These are phyloP conservation scores for Lolium multiflorum DNA, from an alignment of 176 grass and related monocot species.

Conservation along the genomic window DNA sequence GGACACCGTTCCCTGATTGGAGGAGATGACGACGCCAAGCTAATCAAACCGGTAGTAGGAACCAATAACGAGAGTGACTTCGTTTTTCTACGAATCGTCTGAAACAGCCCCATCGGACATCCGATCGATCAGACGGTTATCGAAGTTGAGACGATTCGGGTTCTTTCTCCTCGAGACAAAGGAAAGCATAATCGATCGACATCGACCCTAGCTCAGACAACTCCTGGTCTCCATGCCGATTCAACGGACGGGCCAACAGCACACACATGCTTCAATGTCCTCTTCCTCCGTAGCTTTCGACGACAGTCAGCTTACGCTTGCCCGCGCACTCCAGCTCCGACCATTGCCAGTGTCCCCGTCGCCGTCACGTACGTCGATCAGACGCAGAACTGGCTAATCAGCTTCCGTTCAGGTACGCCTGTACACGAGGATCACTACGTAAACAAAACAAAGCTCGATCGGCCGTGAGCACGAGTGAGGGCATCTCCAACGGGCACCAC, in stretches of 20 bases:
- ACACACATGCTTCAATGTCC: not conserved
- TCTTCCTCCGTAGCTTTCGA: not conserved
- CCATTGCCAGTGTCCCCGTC: not conserved
- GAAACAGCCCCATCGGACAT: not conserved
- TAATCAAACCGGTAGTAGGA: not conserved
- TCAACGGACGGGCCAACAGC: conserved; percentile 14
- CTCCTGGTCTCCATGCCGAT: not conserved
- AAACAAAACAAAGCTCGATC: not conserved
- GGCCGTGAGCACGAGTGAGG: not conserved
- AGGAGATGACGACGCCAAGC: not conserved
- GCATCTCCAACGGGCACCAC: too few species aligned
- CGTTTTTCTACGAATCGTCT: not conserved
- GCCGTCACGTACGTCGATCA: not conserved
- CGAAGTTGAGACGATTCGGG: conserved; percentile 22
- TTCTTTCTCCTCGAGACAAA: conserved; percentile 28
- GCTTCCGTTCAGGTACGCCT: not conserved
- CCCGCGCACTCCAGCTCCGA: not conserved
- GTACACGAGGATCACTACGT: not conserved
- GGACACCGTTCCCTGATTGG: not conserved
- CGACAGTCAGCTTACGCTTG: not conserved
- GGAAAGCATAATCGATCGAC: not conserved
- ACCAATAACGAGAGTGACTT: not conserved
- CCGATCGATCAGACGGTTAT: not conserved
- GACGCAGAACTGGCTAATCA: not conserved
- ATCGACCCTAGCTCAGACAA: not conserved